Evolutionary conservation across 441 rosid genomes (phyloP).

Genomic region (Biscutella laevigata): DNA sequence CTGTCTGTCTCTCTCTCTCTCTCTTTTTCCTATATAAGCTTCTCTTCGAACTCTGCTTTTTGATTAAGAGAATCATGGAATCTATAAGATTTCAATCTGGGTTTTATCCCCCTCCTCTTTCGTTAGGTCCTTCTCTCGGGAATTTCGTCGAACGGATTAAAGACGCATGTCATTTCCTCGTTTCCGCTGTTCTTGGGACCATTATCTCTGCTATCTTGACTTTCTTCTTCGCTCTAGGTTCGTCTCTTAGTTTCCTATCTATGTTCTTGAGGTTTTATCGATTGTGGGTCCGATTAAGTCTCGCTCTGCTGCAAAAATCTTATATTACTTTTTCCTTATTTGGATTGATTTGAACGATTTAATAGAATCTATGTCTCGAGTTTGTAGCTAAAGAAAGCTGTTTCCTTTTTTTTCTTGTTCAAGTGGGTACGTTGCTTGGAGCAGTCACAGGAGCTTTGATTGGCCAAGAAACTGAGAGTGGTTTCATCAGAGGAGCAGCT

Average conservation of each 20-base stretch:
- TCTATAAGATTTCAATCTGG: conserved; percentile 46
- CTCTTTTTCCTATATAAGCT: conserved; percentile 5
- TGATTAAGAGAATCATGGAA: conserved; percentile 25
- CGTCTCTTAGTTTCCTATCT: neutral
- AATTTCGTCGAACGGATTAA: conserved; percentile 50
- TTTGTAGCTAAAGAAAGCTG: conserved; percentile 16
- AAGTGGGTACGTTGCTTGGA: conserved; percentile 92
- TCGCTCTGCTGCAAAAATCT: too few species aligned
- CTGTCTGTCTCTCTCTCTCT: neutral
- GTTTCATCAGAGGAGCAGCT: conserved; percentile 90
- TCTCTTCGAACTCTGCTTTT: conserved; percentile 25
- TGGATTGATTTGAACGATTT: conserved; percentile 2
- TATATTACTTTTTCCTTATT: conserved; percentile 1
- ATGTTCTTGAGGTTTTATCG: neutral
- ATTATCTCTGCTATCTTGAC: conserved; percentile 88
- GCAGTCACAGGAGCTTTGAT: conserved; percentile 96
- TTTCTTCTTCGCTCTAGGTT: conserved; percentile 92
- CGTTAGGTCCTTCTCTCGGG: conserved; percentile 36
- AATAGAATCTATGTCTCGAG: neutral
- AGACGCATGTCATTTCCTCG: conserved; percentile 51
- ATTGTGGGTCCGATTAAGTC: conserved; percentile 5
- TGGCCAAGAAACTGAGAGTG: conserved; percentile 98
- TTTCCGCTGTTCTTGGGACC: conserved; percentile 75
- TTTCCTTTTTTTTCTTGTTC: conserved; percentile 22
- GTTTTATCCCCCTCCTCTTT: conserved; percentile 31